phyloP scores from a whole-genome alignment of 345 rosid genomes.

The Pseudoturritis turrita region DNA sequence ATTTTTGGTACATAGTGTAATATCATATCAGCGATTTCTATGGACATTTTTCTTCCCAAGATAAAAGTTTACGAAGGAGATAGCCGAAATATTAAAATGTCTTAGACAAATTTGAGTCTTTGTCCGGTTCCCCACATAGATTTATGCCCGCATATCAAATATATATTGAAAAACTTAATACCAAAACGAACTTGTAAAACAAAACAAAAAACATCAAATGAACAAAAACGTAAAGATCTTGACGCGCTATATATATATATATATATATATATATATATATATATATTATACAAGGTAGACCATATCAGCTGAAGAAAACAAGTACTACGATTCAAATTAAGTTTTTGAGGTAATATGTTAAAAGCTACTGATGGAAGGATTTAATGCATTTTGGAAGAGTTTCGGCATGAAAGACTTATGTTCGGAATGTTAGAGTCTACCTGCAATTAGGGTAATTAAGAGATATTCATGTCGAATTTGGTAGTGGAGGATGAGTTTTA shows the following conservation, averaged over 20 bases:
- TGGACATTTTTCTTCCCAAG: conserved; percentile 1
- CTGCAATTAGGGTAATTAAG: not conserved
- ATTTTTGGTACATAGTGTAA: not conserved
- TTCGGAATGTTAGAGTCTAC: not conserved
- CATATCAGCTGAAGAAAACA: not conserved
- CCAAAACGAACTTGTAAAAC: too few relatives aligned
- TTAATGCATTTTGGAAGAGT: not conserved
- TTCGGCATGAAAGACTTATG: not conserved
- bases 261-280: too few relatives aligned
- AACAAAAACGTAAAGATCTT: not conserved
- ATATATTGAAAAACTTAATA: not conserved
- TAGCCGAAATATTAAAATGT: conserved; percentile 1
- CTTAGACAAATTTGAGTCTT: not conserved
- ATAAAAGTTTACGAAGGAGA: not conserved
- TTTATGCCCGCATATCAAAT: not conserved
- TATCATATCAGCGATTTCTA: not conserved
- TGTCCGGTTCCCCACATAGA: not conserved
- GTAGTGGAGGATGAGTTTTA: not conserved
- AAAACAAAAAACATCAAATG: not conserved
- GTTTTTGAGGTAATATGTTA: not conserved
- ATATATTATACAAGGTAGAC: too few relatives aligned
- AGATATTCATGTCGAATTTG: not conserved
- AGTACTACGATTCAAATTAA: too few relatives aligned
- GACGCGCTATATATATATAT: not conserved
- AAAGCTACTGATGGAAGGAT: not conserved